These are phyloP conservation scores for Gyromitra esculenta DNA, from an alignment of 2,329 filamentous ascomycete genomes.

Conservation along the genomic window DNA sequence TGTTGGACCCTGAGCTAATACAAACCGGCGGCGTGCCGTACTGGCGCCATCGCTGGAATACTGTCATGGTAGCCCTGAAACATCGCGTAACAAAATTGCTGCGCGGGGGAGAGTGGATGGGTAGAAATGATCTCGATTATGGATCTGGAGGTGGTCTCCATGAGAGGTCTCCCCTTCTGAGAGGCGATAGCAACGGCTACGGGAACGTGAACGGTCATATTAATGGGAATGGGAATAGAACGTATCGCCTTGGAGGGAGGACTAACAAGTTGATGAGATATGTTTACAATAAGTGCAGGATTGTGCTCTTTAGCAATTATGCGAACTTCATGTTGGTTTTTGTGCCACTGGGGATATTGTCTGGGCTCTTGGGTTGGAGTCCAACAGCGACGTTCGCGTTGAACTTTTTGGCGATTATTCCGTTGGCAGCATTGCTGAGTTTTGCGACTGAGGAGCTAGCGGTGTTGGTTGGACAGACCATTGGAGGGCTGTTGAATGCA, in stretches of 20 bases:
- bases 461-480: slow-evolving; percentile 74
- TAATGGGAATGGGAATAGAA: background rate
- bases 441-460: slow-evolving; percentile 83
- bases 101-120: background rate
- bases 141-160: background rate
- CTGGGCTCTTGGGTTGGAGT: slow-evolving; percentile 69
- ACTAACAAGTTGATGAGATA: slow-evolving; percentile 8
- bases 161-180: background rate
- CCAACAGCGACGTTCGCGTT: slow-evolving; percentile 76
- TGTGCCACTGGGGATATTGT: slow-evolving; percentile 60
- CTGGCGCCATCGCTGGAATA: slow-evolving; percentile 44
- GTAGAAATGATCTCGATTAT: too few species aligned
- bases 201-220: background rate
- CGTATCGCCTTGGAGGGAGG: background rate
- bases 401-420: slow-evolving; percentile 84
- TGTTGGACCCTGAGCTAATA: slow-evolving; percentile 39
- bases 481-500: slow-evolving; percentile 78
- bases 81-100: slow-evolving; percentile 12
- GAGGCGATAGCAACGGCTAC: background rate
- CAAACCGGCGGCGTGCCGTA: slow-evolving; percentile 43
- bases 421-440: slow-evolving; percentile 76
- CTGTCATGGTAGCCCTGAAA: slow-evolving; percentile 28
- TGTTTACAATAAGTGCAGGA: slow-evolving; percentile 15
- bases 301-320: slow-evolving; percentile 56
- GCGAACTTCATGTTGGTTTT: slow-evolving; percentile 78